These are phyloP conservation scores for Nitzschia putrida DNA, from an alignment of 108 stramenopile species.

Conservation along the genomic window DNA sequence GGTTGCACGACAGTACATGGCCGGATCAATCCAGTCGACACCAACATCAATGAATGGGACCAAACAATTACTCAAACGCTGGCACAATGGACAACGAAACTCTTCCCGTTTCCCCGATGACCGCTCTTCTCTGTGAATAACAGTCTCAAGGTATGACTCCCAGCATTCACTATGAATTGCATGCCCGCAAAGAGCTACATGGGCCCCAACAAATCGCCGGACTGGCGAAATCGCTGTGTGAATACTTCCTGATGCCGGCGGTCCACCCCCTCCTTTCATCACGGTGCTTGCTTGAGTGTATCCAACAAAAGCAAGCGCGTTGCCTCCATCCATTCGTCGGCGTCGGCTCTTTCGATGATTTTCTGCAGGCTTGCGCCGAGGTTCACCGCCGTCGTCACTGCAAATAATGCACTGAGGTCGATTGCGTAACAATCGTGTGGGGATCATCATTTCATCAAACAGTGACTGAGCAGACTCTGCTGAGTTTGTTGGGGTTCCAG, in stretches of 20 bases:
- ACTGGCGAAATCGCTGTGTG: constrained; percentile 28
- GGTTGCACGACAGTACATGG: constrained; percentile 12
- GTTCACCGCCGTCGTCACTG: constrained; percentile 50
- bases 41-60: constrained; percentile 88
- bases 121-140: constrained; percentile 71
- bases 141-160: constrained; percentile 73
- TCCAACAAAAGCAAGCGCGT: constrained; percentile 79
- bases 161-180: constrained; percentile 84
- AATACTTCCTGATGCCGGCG: constrained; percentile 31
- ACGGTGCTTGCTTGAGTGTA: constrained; percentile 82
- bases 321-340: constrained; percentile 47
- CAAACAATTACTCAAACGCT: constrained; percentile 77
- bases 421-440: constrained; percentile 49
- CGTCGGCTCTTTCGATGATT: constrained; percentile 44
- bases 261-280: constrained; percentile 76
- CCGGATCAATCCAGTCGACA: constrained; percentile 68
- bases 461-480: constrained; percentile 11
- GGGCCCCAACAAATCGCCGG: constrained; percentile 71
- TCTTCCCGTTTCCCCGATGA: constrained; percentile 63
- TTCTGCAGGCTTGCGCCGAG: constrained; percentile 32
- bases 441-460: constrained; percentile 33
- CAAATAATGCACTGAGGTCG: constrained; percentile 84
- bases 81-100: constrained; percentile 83
- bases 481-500: constrained; percentile 18
- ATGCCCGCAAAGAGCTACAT: constrained; percentile 84